Base-by-base conservation (phyloP, 2,329 filamentous ascomycete species). In the Harringtonia aguacate region DNA sequence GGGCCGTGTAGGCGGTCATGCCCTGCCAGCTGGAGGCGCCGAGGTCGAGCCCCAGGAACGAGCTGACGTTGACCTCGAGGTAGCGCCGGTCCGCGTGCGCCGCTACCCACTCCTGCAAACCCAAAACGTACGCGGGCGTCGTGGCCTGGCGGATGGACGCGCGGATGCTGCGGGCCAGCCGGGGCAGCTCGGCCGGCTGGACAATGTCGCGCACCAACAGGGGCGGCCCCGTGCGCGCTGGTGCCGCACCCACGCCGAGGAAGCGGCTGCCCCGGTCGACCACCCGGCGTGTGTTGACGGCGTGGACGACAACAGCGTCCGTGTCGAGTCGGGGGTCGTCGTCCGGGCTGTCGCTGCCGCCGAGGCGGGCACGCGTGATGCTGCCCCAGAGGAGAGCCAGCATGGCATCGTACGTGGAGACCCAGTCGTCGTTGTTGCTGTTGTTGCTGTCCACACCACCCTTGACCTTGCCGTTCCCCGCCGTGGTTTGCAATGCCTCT, bases 401-500 rank as follows among this genome's bases (percentile, higher is more conserved):
- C 44, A 63, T 60, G n/a, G 65, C 65, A 40, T 70, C 67, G 47
- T 68, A 69, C 3, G 63, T 69, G 4, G 66, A 70, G 29, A 70
- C 58, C 64, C 66, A 68, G 12, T 54, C 20, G 21, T 30, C 22
- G 15, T 17, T 53, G 8, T 57, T 60, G 17, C 0, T 63, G 61
- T 20, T 9, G n/a, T n/a, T n/a, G n/a, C n/a, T n/a, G n/a, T n/a
- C n/a, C n/a, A n/a, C n/a, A n/a, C n/a, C n/a, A n/a, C n/a, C n/a
- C n/a, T n/a, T n/a, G n/a, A n/a, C n/a, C n/a, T n/a, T n/a, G n/a
- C n/a, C n/a, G n/a, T n/a, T n/a, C n/a, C n/a, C n/a, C n/a, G n/a
- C n/a, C 18, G n/a, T 20, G 17, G 2, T 13, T 22, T 17, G 17
- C 1, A 39, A 52, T 0, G 64, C 64, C 2, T 60, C 53, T 12